Evolutionary conservation across 176 grass and related monocot species (phyloP).

Genomic region (Calamus simplicifolius): DNA sequence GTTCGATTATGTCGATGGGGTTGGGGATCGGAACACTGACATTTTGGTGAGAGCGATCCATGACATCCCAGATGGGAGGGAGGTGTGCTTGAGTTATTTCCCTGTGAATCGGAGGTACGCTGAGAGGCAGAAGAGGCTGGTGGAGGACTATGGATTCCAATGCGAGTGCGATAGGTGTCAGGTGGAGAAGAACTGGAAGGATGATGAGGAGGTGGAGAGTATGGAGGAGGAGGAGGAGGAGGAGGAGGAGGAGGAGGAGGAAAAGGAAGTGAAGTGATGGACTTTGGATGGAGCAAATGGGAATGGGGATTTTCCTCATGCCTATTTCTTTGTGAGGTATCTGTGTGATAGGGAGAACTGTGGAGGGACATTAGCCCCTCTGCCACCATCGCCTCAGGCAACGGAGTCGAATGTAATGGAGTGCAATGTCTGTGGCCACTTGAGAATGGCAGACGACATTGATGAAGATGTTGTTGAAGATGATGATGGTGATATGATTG

Average conservation of each 20-base stretch:
- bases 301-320: slow-evolving; percentile 42
- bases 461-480: slow-evolving; percentile 18
- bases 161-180: slow-evolving; percentile 78
- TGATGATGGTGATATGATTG: slow-evolving; percentile 25
- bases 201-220: slow-evolving; percentile 40
- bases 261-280: slow-evolving; percentile 29
- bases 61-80: slow-evolving; percentile 54
- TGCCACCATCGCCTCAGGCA: slow-evolving; percentile 46
- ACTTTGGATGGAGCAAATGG: slow-evolving; percentile 16
- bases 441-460: slow-evolving; percentile 37
- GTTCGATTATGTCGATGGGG: slow-evolving; percentile 56
- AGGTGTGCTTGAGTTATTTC: slow-evolving; percentile 85
- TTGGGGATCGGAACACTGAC: slow-evolving; percentile 42
- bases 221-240: slow-evolving; percentile 41
- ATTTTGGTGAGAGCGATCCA: slow-evolving; percentile 61
- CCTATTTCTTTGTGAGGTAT: slow-evolving; percentile 69
- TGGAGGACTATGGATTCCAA: slow-evolving; percentile 67
- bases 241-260: slow-evolving; percentile 10
- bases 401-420: slow-evolving; percentile 45
- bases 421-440: slow-evolving; percentile 58
- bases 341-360: slow-evolving; percentile 58
- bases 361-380: slow-evolving; percentile 56
- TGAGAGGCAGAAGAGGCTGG: slow-evolving; percentile 49
- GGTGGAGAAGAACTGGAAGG: slow-evolving; percentile 68
- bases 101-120: slow-evolving; percentile 41